These are phyloP conservation scores for Leccinum sublutescens DNA, from an alignment of 768 basidiomycete species.

Conservation along the genomic window DNA sequence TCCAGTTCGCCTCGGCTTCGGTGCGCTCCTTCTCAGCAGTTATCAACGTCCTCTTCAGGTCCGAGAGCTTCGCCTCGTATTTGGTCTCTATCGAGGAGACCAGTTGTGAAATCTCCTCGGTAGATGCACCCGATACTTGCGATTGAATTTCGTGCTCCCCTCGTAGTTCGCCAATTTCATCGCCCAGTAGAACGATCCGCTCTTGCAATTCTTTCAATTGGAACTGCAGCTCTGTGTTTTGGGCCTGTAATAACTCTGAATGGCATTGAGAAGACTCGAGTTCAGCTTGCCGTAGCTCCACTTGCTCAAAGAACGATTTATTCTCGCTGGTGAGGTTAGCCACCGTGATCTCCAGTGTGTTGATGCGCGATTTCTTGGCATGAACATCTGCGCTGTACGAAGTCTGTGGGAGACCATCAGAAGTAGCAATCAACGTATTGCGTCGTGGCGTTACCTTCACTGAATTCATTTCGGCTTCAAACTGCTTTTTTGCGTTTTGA, in stretches of 20 bases:
- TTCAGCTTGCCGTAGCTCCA: constrained; percentile 88
- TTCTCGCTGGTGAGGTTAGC: constrained; percentile 72
- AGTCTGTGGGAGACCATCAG: constrained; percentile 43
- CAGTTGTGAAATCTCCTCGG: constrained; percentile 69
- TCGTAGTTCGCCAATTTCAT: constrained; percentile 65
- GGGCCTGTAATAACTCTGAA: constrained; percentile 70
- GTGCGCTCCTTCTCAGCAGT: constrained; percentile 78
- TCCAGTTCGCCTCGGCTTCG: constrained; percentile 89
- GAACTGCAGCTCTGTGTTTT: constrained; percentile 82
- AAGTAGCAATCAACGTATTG: constrained; percentile 6
- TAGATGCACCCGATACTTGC: constrained; percentile 43
- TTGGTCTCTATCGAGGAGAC: constrained; percentile 72
- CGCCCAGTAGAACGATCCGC: constrained; percentile 63
- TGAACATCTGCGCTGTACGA: constrained; percentile 66
- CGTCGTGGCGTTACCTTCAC: constrained; percentile 53
- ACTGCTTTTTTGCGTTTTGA: constrained; percentile 59
- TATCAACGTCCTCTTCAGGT: constrained; percentile 62
- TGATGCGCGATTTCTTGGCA: constrained; percentile 58
- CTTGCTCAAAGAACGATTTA: constrained; percentile 76
- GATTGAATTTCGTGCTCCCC: constrained; percentile 51
- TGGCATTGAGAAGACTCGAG: constrained; percentile 79
- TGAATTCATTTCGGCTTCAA: constrained; percentile 72
- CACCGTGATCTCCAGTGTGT: constrained; percentile 68
- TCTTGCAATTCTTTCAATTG: constrained; percentile 82
- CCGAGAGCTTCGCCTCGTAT: constrained; percentile 73